Evolutionary conservation across 495 filamentous ascomycete genomes (phyloP), one percentile per base, ranked within the genome.

Genomic region (Cercophora scortea): DNA sequence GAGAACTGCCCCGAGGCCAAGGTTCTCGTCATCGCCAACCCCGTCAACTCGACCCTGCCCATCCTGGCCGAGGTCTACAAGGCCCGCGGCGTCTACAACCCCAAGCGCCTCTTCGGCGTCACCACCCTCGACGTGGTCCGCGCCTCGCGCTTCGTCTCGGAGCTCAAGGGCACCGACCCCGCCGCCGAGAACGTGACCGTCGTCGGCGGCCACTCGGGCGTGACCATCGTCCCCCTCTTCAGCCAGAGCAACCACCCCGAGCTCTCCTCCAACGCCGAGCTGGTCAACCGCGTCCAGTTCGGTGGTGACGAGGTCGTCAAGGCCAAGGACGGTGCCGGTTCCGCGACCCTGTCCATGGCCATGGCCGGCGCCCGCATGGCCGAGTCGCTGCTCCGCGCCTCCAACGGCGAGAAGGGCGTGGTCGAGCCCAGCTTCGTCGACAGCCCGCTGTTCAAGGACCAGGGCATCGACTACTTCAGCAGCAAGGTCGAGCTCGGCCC

Each of bases 241-340:
- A 93, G 88, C 58, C 93, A 97, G 80, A 90, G 90, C 69, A 84
- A 76, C 68, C 89, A 95, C 79, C 76, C 88, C 70, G 78, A 84
- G 62, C 86, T 98, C 53, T 73, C 81, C 47, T 85, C 90, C 68
- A 75, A 87, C 63, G 72, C 79, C 64, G 81, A 80, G 44, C 89
- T 96, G 54, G 78, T 97, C 68, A 84, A 91, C 69, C 91, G 93
- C 67, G 94, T 98, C 62, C 93, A 98, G 77, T 98, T 97, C 74
- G 93, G 93, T 71, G 93, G 93, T 80, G 93, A 98, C 71, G 93
- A 98, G 83, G 93, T 98, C 57, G 93, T 98, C 71, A 84, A 96
- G 81, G 93, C 93, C 70, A 98, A 98, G 84, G 90, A 89, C 70
- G 93, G 93, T 73, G 90, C 92, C 64, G 93, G 93, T 59, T 97